phyloP scores from a whole-genome alignment of 106 monocot species.

The Dactylorhiza incarnata region DNA sequence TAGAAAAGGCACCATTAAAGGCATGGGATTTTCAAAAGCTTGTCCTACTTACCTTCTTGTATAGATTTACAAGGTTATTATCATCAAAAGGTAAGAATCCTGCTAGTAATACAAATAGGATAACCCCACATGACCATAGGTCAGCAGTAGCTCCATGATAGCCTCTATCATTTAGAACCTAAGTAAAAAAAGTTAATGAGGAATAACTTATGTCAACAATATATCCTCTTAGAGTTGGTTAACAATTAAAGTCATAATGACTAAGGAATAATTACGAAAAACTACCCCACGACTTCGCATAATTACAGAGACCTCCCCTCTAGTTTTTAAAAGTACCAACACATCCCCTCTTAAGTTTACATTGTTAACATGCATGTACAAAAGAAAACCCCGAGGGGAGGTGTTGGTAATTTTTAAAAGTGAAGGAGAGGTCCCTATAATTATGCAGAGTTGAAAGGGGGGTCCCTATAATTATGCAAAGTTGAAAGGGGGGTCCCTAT shows the following conservation, averaged over 20 bases:
- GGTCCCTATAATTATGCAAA: too few relatives aligned
- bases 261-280: too few relatives aligned
- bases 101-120: conserved; percentile 83
- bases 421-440: not conserved
- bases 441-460: too few relatives aligned
- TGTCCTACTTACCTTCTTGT: conserved; percentile 56
- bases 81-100: conserved; percentile 97
- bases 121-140: conserved; percentile 91
- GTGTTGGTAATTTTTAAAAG: too few relatives aligned
- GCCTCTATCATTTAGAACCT: conserved; percentile 76
- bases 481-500: not conserved
- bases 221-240: not conserved
- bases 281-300: too few relatives aligned
- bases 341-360: too few relatives aligned
- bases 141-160: conserved; percentile 88
- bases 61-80: conserved; percentile 63
- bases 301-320: too few relatives aligned
- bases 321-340: too few relatives aligned
- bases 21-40: not conserved
- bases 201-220: not conserved
- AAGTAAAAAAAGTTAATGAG: not conserved
- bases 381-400: too few relatives aligned
- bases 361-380: too few relatives aligned
- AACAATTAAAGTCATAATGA: not conserved
- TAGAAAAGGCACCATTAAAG: too few relatives aligned